Evolutionary conservation across 768 basidiomycete species (phyloP).

Genomic region (Multifurca ochricompacta): DNA sequence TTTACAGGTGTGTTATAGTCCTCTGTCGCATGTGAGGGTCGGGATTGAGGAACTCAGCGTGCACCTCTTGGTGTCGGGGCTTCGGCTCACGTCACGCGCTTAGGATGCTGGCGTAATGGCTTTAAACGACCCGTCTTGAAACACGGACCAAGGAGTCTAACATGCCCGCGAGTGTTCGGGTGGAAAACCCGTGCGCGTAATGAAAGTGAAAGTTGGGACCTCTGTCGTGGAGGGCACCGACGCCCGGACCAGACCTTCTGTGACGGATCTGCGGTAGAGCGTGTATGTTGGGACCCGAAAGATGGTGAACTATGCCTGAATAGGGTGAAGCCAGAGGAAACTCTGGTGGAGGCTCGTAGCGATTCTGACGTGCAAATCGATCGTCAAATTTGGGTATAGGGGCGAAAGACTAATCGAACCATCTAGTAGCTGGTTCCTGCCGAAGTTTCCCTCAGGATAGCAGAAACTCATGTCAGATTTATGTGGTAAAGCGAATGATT

Average conservation of each 20-base stretch:
- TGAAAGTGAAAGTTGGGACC: slow-evolving; percentile 66
- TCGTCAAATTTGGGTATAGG: slow-evolving; percentile 94
- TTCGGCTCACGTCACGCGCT: slow-evolving; percentile 46
- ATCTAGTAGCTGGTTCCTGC: slow-evolving; percentile 91
- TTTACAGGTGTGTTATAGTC: slow-evolving; percentile 59
- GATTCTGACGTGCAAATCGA: slow-evolving; percentile 96
- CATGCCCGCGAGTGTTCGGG: slow-evolving; percentile 75
- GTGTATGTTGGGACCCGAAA: slow-evolving; percentile 83
- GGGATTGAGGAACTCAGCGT: slow-evolving; percentile 59
- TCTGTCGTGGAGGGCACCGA: slow-evolving; percentile 60
- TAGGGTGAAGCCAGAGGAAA: slow-evolving; percentile 93
- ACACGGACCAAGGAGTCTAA: slow-evolving; percentile 85
- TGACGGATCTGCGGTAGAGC: slow-evolving; percentile 73
- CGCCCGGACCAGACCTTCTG: slow-evolving; percentile 68
- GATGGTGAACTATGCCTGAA: slow-evolving; percentile 87
- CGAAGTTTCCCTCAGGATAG: slow-evolving; percentile 81
- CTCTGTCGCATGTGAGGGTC: slow-evolving; percentile 42
- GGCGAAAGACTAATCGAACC: slow-evolving; percentile 95
- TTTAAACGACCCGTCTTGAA: slow-evolving; percentile 78
- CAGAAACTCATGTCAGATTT: slow-evolving; percentile 52
- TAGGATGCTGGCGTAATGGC: slow-evolving; percentile 74
- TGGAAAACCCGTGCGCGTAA: slow-evolving; percentile 61
- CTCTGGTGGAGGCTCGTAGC: slow-evolving; percentile 94
- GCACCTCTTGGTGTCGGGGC: slow-evolving; percentile 42
- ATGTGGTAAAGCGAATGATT: slow-evolving; percentile 81